These are phyloP conservation scores for Claviceps capensis DNA, from an alignment of 2,329 filamentous ascomycete species.

Conservation along the genomic window DNA sequence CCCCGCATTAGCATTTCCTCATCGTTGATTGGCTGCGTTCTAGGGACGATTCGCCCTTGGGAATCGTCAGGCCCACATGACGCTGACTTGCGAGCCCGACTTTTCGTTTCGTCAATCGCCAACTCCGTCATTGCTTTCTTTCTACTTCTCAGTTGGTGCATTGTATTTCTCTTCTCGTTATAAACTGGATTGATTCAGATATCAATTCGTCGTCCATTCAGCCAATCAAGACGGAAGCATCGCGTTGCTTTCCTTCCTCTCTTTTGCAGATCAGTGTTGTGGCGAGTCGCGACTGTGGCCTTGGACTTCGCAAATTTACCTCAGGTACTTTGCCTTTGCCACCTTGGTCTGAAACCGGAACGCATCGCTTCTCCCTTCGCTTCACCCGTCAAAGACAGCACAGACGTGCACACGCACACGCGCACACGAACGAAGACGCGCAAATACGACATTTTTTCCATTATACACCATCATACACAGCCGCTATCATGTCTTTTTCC, in stretches of 20 bases:
- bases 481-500: constrained; percentile 47
- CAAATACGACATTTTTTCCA: neutral
- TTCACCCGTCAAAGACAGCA: neutral
- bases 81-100: no score
- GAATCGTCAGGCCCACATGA: no score
- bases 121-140: no score
- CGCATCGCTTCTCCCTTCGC: neutral
- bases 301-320: constrained; percentile 1
- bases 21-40: constrained; percentile 13
- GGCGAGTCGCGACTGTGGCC: neutral
- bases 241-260: neutral
- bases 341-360: no score
- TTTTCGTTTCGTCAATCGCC: no score
- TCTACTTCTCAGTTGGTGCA: no score
- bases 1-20: constrained; percentile 15
- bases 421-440: neutral
- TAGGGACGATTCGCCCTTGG: no score
- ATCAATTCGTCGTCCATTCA: no score
- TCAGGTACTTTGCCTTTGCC: no score
- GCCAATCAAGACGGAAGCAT: neutral
- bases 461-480: neutral
- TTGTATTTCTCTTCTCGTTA: no score
- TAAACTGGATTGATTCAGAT: no score
- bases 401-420: neutral
- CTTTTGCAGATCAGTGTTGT: neutral